These are phyloP conservation scores for Coprinellus aureogranulatus DNA, from an alignment of 768 basidiomycete genomes.

Conservation along the genomic window DNA sequence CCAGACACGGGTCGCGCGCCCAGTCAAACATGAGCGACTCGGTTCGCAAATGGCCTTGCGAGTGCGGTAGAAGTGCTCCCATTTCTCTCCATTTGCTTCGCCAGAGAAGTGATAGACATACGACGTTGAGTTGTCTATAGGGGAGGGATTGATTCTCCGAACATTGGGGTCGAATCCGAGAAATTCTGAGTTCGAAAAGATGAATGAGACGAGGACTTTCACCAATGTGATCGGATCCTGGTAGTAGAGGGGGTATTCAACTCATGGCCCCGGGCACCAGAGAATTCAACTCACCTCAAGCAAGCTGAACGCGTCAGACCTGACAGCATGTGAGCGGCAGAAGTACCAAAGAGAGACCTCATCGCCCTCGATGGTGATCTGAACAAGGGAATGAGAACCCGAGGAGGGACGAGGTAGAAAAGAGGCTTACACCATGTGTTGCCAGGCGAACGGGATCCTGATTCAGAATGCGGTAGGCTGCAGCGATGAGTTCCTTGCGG, in stretches of 20 bases:
- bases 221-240: background rate
- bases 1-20: constrained; percentile 10
- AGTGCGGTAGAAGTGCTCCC: constrained; percentile 1
- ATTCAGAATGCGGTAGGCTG: no score
- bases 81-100: background rate
- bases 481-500: no score
- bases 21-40: background rate
- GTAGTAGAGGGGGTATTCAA: background rate
- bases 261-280: background rate
- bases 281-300: background rate
- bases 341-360: constrained; percentile 17
- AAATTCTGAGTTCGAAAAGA: background rate
- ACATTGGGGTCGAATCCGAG: background rate
- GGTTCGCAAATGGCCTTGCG: background rate
- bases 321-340: constrained; percentile 17
- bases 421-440: no score
- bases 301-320: constrained; percentile 12
- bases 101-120: background rate
- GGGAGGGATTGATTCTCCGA: background rate
- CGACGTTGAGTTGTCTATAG: background rate
- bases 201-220: background rate
- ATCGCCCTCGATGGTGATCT: constrained; percentile 16
- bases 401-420: no score
- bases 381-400: no score
- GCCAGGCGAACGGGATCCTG: no score